Conservation (phyloP, 805 yeast genomes). For the Ogataea siamensis region DNA sequence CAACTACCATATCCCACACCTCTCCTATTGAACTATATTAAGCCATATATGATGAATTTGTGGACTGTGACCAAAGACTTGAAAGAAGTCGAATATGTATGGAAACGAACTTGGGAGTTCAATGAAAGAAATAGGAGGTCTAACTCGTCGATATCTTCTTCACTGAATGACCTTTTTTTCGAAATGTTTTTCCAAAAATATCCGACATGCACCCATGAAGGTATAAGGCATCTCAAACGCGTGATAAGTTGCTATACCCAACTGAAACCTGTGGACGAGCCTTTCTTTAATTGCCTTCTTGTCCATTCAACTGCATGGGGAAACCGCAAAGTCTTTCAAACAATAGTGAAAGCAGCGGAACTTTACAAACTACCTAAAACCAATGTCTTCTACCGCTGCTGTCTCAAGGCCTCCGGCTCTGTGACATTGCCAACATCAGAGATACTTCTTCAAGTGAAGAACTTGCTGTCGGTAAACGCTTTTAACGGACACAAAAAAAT, state of each 20-base stretch:
- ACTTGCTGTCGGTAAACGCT: slow-evolving; percentile 42
- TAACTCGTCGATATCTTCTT: slow-evolving; percentile 66
- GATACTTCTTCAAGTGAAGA: slow-evolving; percentile 39
- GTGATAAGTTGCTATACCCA: slow-evolving; percentile 55
- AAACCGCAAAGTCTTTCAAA: slow-evolving; percentile 60
- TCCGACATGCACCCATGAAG: slow-evolving; percentile 49
- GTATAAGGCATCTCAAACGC: slow-evolving; percentile 54
- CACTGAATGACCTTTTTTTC: slow-evolving; percentile 67
- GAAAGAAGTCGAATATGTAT: slow-evolving; percentile 54
- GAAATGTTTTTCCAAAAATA: slow-evolving; percentile 64
- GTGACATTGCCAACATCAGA: slow-evolving; percentile 51
- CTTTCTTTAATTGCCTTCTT: slow-evolving; percentile 76
- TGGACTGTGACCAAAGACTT: slow-evolving; percentile 55
- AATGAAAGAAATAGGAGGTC: slow-evolving; percentile 48
- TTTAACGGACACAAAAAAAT: slow-evolving; percentile 51
- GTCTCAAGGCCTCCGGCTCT: slow-evolving; percentile 67
- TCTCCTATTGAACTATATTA: slow-evolving; percentile 70
- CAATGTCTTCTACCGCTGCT: slow-evolving; percentile 69
- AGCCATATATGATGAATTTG: slow-evolving; percentile 59
- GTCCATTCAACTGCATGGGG: slow-evolving; percentile 66
- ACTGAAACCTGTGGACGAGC: slow-evolving; percentile 65
- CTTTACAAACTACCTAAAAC: slow-evolving; percentile 59
- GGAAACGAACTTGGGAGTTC: slow-evolving; percentile 58
- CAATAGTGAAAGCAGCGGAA: slow-evolving; percentile 58
- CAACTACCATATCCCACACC: slow-evolving; percentile 71